These are phyloP conservation scores for Harringtonia aguacate DNA, from an alignment of 2,329 filamentous ascomycete species.

Conservation along the genomic window DNA sequence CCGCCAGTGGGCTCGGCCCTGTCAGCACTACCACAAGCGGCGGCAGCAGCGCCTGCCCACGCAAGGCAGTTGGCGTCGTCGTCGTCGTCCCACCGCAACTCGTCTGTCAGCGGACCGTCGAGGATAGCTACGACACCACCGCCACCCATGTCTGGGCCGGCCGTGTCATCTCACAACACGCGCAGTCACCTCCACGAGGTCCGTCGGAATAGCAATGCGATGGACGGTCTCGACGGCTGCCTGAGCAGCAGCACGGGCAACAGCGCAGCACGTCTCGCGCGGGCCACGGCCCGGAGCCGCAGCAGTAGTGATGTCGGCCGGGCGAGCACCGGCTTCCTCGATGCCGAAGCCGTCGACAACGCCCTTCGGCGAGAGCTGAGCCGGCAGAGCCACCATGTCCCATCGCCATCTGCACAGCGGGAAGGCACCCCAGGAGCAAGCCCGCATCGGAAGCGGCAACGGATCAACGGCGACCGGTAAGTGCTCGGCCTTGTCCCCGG, in stretches of 20 bases:
- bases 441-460: conserved; percentile 47
- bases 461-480: conserved; percentile 53
- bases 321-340: conserved; percentile 22
- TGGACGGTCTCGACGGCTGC: neutral
- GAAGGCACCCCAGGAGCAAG: conserved; percentile 43
- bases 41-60: neutral
- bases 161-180: neutral
- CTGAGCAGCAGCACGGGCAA: neutral
- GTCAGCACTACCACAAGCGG: neutral
- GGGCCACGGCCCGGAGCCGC: neutral
- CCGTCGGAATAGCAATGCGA: conserved; percentile 1
- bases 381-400: conserved; percentile 8
- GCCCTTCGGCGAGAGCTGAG: conserved; percentile 42
- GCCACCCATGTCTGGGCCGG: neutral
- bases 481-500: conserved; percentile 12
- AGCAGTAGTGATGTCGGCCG: neutral
- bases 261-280: neutral
- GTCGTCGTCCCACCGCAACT: neutral
- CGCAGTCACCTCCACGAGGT: conserved; percentile 6
- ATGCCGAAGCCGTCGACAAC: conserved; percentile 38
- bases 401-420: conserved; percentile 20
- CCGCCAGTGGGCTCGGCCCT: neutral
- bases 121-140: conserved; percentile 9
- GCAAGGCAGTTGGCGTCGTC: neutral
- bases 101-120: neutral